Percentiles rank a stretch among this genome's conserved stretches.
These are phyloP conservation scores for Xanthoconium stramineum DNA, from an alignment of 768 basidiomycete genomes.

Conservation along the genomic window DNA sequence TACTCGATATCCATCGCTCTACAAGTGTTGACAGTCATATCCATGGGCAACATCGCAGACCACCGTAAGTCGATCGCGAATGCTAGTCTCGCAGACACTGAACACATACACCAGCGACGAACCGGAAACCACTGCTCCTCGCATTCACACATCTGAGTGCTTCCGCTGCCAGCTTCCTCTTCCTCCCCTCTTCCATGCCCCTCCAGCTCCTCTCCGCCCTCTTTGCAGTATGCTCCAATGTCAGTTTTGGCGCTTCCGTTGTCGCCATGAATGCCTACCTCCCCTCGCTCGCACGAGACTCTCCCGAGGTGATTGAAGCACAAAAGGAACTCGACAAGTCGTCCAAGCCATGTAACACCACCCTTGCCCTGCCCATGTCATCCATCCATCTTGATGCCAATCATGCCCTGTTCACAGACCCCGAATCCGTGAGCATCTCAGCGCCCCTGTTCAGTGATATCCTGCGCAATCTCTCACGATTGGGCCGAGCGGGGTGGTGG, in stretches of 20 bases:
- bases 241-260: slow-evolving; percentile 79
- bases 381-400: slow-evolving; percentile 14
- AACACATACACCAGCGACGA: slow-evolving; percentile 45
- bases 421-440: slow-evolving; percentile 31
- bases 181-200: slow-evolving; percentile 66
- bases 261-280: slow-evolving; percentile 93
- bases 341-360: too few species aligned
- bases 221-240: slow-evolving; percentile 75
- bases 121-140: slow-evolving; percentile 77
- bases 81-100: not conserved
- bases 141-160: slow-evolving; percentile 73
- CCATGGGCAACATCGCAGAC: slow-evolving; percentile 90
- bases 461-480: slow-evolving; percentile 49
- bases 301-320: slow-evolving; percentile 52
- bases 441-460: slow-evolving; percentile 35
- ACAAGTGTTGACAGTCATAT: slow-evolving; percentile 92
- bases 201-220: slow-evolving; percentile 68
- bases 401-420: too few species aligned
- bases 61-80: slow-evolving; percentile 55
- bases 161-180: slow-evolving; percentile 65
- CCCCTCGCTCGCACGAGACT: slow-evolving; percentile 64
- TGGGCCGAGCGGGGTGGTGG: slow-evolving; percentile 87
- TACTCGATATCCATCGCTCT: slow-evolving; percentile 86
- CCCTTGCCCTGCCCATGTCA: too few species aligned
- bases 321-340: slow-evolving; percentile 29